These are phyloP conservation scores for Gonium pectorale DNA, from an alignment of 139 green algal species.

Conservation along the genomic window DNA sequence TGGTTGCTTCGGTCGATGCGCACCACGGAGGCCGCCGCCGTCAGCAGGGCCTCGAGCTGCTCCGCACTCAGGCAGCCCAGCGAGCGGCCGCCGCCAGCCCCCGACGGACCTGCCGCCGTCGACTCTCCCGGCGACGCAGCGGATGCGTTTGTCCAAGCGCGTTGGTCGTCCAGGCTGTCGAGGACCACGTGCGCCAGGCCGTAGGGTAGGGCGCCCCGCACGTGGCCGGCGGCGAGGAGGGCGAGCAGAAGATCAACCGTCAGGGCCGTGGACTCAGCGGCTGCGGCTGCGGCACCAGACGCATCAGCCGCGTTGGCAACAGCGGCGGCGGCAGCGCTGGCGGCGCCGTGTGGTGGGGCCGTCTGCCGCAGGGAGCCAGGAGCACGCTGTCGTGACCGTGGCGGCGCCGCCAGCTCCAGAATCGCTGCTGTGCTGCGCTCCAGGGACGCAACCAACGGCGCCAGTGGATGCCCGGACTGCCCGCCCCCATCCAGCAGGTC, in stretches of 20 bases:
- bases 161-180: slow-evolving; percentile 3
- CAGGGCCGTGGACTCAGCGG: not conserved
- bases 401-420: slow-evolving; percentile 1
- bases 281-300: not conserved
- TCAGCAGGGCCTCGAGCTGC: slow-evolving; percentile 8
- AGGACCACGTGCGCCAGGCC: slow-evolving; percentile 15
- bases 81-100: too few species aligned
- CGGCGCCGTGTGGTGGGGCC: too few species aligned
- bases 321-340: not conserved
- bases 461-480: not conserved
- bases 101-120: not conserved
- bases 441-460: not conserved
- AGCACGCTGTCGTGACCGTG: too few species aligned
- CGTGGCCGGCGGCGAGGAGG: not conserved
- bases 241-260: slow-evolving; percentile 2
- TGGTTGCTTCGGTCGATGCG: not conserved
- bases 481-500: not conserved
- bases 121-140: not conserved
- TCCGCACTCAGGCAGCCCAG: not conserved
- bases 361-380: too few species aligned
- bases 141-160: too few species aligned
- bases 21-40: not conserved
- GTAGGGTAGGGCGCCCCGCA: slow-evolving; percentile 13
- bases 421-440: not conserved
- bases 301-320: not conserved